Base-by-base conservation (phyloP, 139 green algal species). In the Micractinium sp. region DNA sequence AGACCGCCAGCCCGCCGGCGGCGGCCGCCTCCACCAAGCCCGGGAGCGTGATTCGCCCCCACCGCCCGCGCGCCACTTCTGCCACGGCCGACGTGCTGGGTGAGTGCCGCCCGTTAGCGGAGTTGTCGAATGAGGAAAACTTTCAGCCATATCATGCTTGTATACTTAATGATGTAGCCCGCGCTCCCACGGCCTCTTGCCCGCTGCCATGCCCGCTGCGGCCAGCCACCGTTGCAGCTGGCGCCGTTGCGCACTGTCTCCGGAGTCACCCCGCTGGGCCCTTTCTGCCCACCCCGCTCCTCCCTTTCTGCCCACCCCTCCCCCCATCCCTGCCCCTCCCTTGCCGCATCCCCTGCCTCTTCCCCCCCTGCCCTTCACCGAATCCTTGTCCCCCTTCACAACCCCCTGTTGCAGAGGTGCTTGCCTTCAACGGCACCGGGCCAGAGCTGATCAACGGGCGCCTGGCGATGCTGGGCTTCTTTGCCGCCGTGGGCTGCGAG, bases 391-490 rank as follows among this genome's bases (percentile, higher is more conserved):
- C n/a, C 47, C 47, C 47, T n/a, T n/a, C n/a, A n/a, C n/a, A n/a
- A 9, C 47, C 38, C 20, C 67, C 39, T 69, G 41, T 69, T 75
- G 75, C 85, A 89, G 87, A 90, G 39, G 87, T 86, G 39, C 87
- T 90, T 81, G 81, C 78, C 23, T 87, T 87, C 53, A 41, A 31
- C 56, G 87, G 75, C 36, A 29, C 89, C 77, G 79, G 80, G 0
- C 89, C 94, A 23, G 93, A 96, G 91, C 91, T 92, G 27, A 89
- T 94, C 56, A 96, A 96, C 85, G 93, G 93, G 63, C 80, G 87
- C 67, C 83, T 87, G 15, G 80, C 53, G 19, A 85, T 84, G 78
- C 91, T 97, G 22, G 95, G 93, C 82, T 93, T 97, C n/a, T 80
- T 95, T 0, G 89, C 92, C 20, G 94, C 92, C 14, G 31, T 97